These are phyloP conservation scores for Musa balbisiana DNA, from an alignment of 202 grass and related monocot genomes.

Conservation along the genomic window DNA sequence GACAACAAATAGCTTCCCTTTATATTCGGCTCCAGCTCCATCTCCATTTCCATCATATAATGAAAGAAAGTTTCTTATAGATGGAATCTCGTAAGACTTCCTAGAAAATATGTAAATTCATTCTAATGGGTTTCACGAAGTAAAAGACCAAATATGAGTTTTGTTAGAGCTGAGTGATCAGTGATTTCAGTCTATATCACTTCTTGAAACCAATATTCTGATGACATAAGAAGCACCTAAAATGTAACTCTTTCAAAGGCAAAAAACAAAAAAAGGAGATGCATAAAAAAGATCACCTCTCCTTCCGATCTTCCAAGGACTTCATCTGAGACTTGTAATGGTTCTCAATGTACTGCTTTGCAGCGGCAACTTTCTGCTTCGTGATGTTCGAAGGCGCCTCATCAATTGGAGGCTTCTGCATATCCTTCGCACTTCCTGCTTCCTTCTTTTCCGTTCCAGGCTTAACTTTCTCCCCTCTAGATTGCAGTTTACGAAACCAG, in stretches of 20 bases:
- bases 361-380: slow-evolving; percentile 50
- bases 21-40: no score
- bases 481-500: slow-evolving; percentile 19
- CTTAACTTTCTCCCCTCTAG: slow-evolving; percentile 18
- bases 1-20: no score
- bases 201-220: not conserved
- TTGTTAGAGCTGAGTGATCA: no score
- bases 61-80: no score
- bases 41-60: no score
- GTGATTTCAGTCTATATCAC: not conserved
- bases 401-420: slow-evolving; percentile 14
- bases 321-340: slow-evolving; percentile 66
- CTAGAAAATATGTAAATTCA: no score
- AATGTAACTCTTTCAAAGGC: not conserved
- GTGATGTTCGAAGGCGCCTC: slow-evolving; percentile 37
- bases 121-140: no score
- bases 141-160: no score
- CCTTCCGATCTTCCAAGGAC: slow-evolving; percentile 56
- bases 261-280: not conserved
- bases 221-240: not conserved
- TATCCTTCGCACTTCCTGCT: slow-evolving; percentile 3
- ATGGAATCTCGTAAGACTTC: no score
- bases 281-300: slow-evolving; percentile 31
- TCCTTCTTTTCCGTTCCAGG: slow-evolving; percentile 1
- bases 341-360: slow-evolving; percentile 76